Evolutionary conservation across 805 yeast genomes (phyloP), one percentile per base, ranked within the genome.

Genomic region (Yamadazyma sp.): DNA sequence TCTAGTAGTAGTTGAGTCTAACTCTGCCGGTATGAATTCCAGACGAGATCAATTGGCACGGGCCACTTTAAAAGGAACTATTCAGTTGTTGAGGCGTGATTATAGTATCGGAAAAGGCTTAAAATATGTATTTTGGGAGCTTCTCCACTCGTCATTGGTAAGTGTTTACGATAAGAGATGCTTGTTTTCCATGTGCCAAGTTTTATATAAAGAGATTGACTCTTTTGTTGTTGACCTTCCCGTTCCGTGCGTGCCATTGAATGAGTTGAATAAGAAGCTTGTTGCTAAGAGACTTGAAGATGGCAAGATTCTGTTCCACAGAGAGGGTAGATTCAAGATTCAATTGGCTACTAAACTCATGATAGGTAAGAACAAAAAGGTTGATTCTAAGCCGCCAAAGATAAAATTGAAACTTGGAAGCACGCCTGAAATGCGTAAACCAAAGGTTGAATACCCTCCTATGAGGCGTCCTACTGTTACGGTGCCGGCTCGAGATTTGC

Each of bases 1-100:
- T n/a, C n/a, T 28, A 9, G 33, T 39, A 4, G 34, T 39, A 6
- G 27, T 33, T 10, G 26, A 19, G 4, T 11, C 21, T 7, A 68
- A 70, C 1, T 64, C 67, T 2, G 57, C 52, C 16, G 70, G 64
- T 23, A 70, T 77, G 61, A 69, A 64, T 20, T 58, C 72, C 0
- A 75, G 89, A 47, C 72, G 81, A 41, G 89, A 82, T 47, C 76
- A 74, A 2, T 63, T 79, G 30, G 84, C 91, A 0, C 73, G 90
- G 46, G 73, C 75, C 1, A 70, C 84, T 0, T 54, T 84, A 11
- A 70, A 67, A 15, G 93, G 93, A 12, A 78, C 87, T 0, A 73
- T 84, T 26, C 82, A 79, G 18, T 51, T 82, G 4, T 59, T 86
- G 9, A 63, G 91, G 35, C 67, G 83, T 34, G 83, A 79, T 37